These are phyloP conservation scores for Draba incana DNA, from an alignment of 345 rosid species.

Conservation along the genomic window DNA sequence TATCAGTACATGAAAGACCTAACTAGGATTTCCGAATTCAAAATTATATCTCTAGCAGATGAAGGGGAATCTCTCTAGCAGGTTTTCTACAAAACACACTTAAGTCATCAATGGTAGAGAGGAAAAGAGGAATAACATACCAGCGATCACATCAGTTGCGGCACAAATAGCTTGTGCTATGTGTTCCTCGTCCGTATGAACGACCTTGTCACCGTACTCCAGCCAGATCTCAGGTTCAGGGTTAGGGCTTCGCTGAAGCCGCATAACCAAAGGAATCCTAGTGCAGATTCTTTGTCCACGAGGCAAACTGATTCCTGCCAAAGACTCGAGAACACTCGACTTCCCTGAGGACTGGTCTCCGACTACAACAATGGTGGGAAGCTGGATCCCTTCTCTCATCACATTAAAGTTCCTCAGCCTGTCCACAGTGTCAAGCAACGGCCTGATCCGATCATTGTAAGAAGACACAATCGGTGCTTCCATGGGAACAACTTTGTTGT, in stretches of 20 bases:
- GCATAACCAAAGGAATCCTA: slow-evolving; percentile 59
- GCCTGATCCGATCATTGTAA: slow-evolving; percentile 50
- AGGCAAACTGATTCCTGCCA: slow-evolving; percentile 59
- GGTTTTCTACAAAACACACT: no score
- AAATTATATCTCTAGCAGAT: no score
- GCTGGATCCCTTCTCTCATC: slow-evolving; percentile 56
- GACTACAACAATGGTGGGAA: slow-evolving; percentile 65
- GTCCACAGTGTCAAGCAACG: slow-evolving; percentile 61
- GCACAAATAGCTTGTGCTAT: slow-evolving; percentile 37
- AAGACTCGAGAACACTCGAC: slow-evolving; percentile 62
- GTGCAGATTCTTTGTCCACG: slow-evolving; percentile 59
- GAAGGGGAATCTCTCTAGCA: no score
- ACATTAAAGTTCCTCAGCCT: slow-evolving; percentile 49
- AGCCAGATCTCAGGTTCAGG: slow-evolving; percentile 41
- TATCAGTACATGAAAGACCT: no score
- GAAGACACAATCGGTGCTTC: slow-evolving; percentile 39
- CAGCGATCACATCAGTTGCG: slow-evolving; percentile 47
- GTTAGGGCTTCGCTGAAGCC: slow-evolving; percentile 42
- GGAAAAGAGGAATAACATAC: no score
- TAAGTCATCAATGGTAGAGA: no score
- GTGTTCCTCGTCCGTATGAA: slow-evolving; percentile 37
- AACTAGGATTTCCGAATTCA: no score
- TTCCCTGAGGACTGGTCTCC: slow-evolving; percentile 66
- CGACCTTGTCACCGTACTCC: slow-evolving; percentile 2
- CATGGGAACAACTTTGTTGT: no score